Evolutionary conservation across 768 basidiomycete species (phyloP).

Genomic region (Roridomyces roridus): DNA sequence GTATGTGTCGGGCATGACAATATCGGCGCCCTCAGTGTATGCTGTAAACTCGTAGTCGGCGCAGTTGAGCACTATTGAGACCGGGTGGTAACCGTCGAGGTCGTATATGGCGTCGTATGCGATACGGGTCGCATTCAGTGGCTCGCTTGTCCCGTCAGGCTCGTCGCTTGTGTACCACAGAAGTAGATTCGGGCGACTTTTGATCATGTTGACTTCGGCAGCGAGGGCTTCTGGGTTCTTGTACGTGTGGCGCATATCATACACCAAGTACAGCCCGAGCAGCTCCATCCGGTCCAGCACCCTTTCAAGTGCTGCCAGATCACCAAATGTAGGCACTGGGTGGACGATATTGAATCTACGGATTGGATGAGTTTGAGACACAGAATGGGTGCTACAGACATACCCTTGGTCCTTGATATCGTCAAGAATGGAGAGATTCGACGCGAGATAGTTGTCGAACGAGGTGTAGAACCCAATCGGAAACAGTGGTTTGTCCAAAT

Average conservation of each 20-base stretch:
- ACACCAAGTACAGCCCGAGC: slow-evolving; percentile 58
- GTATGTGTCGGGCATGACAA: slow-evolving; percentile 59
- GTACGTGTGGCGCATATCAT: slow-evolving; percentile 66
- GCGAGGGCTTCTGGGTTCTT: slow-evolving; percentile 48
- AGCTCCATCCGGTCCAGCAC: slow-evolving; percentile 61
- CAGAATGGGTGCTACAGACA: not conserved
- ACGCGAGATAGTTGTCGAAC: slow-evolving; percentile 46
- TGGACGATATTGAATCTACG: slow-evolving; percentile 46
- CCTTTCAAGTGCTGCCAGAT: slow-evolving; percentile 45
- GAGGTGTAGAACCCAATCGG: slow-evolving; percentile 63
- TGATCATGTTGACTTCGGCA: slow-evolving; percentile 57
- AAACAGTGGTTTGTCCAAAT: slow-evolving; percentile 43
- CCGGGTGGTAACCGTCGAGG: slow-evolving; percentile 64
- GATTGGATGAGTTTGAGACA: not conserved
- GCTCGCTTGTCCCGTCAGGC: slow-evolving; percentile 37
- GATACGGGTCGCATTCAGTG: slow-evolving; percentile 46
- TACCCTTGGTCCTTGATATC: slow-evolving; percentile 53
- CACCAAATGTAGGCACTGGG: slow-evolving; percentile 59
- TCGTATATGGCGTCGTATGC: slow-evolving; percentile 54
- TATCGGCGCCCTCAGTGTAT: slow-evolving; percentile 58
- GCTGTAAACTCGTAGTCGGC: slow-evolving; percentile 57
- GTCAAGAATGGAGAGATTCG: slow-evolving; percentile 48
- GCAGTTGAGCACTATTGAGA: slow-evolving; percentile 55
- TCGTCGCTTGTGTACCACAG: slow-evolving; percentile 26
- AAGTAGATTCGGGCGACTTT: slow-evolving; percentile 47